Evolutionary conservation across 2,329 filamentous ascomycete species (phyloP), one percentile per base, ranked within the genome.

Genomic region (Trichoderma koningiopsis): DNA sequence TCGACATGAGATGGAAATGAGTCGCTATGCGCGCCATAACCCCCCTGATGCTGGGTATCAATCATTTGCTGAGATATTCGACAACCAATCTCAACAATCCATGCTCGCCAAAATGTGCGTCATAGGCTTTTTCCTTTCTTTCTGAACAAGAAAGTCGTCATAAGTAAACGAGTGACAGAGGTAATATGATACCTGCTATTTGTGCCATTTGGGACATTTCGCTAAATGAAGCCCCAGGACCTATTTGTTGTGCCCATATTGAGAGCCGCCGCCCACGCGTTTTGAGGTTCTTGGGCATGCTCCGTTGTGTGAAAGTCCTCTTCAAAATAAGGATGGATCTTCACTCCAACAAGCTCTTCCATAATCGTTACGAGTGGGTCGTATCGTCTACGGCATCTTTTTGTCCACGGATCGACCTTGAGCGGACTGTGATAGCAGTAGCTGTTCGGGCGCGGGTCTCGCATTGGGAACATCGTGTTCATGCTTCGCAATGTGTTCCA

Each of bases 381-480:
- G 72, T 83, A 83, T 62, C 80, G 77, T 59, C 81, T 78, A 29
- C 78, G 77, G 68, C 81, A 83, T 68, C 82, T 77, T 72, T 81
- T 83, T 16, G 79, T 81, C 79, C 78, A 82, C 2, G 82, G 82
- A n/a, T 81, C 79, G 7, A 82, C 78, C 72, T 82, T 82, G 72
- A 83, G 75, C 0, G 79, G 79, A 68, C 81, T 82, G 68, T 83
- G 82, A 65, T 81, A 83, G 72, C 82, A 83, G 70, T 77, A 82
- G 3, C 77, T 74, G 62, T 81, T 81, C 5, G 80, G 76, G 31
- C 79, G 78, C 5, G 79, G 72, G 63, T 80, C 79, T 22, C 79
- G 78, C 37, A 81, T 75, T 3, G 77, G 74, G 60, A 77, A 81
- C 2, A 82, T 75, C 5, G 79, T 75, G 4, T 77, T 76, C 69